Base-by-base conservation (phyloP, 2,329 filamentous ascomycete species). In the Onygena corvina region DNA sequence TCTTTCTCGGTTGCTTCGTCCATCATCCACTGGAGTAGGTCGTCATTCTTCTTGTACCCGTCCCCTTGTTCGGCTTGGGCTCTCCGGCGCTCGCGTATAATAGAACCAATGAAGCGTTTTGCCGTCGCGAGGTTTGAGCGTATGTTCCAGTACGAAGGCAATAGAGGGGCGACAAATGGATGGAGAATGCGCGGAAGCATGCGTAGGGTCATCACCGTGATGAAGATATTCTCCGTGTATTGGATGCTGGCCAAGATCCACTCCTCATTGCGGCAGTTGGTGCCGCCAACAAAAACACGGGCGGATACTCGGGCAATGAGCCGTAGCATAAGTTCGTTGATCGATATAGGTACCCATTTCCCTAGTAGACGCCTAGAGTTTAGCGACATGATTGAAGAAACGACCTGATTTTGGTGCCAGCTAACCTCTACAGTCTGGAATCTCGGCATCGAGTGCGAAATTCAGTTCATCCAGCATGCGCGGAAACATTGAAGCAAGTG, bases 241-340 rank as follows among this genome's bases (percentile, higher is more conserved):
- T 57, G 50, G 12, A 59, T 61, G 30, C 61, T 55, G 2, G 61
- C 58, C 0, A 60, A 50, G 12, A 69, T 56, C 68, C 69, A 72
- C 48, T 62, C 56, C 48, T 63, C 56, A 50, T 70, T 66, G 20
- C 60, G 59, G 47, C 63, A 65, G 4, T 68, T 54, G 4, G 54
- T 51, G 3, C 62, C 57, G 14, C 69, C 67, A 25, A 67, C 60
- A 47, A 71, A 66, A 34, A 72, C 59, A 14, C 68, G 61, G 0
- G 65, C 63, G 1, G 67, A 67, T 4, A 69, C 56, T 12, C 68
- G 63, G 7, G 65, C 60, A 25, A 71, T 60, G 4, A 71, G 18
- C n/a, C 50, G 50, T 6, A 48, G 42, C 6, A 52, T 14, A 33
- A 33, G 7, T 8, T 30, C 14, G 42, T 30, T 16, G 14, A 46